A percentile compares a stretch with the other conserved stretches of the same genome.
These are phyloP conservation scores for Cadophora sp. DNA, from an alignment of 2,329 filamentous ascomycete species.

Conservation along the genomic window DNA sequence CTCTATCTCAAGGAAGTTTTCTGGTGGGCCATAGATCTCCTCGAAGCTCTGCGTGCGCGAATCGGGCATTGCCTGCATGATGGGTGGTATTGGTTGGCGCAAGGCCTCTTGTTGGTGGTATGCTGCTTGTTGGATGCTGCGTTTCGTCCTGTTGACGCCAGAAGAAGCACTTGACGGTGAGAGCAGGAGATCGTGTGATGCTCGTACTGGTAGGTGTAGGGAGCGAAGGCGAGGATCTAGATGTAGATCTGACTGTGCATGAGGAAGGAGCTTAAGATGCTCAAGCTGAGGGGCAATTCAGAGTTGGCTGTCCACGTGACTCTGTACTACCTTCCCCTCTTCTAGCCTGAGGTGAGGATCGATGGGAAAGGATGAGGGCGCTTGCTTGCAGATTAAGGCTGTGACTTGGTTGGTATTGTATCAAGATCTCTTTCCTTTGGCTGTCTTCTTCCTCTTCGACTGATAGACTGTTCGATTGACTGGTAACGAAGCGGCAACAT, in stretches of 20 bases:
- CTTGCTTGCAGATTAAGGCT: conserved; percentile 6
- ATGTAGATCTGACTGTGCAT: conserved; percentile 8
- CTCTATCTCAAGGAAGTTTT: conserved; percentile 99
- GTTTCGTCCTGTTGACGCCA: not conserved
- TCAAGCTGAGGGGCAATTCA: conserved; percentile 13
- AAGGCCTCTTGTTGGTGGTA: conserved; percentile 21
- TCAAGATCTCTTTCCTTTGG: not conserved
- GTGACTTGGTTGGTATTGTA: not conserved
- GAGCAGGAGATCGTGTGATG: conserved; percentile 9
- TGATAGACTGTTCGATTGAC: not conserved
- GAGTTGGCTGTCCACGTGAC: not conserved
- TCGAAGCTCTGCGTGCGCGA: conserved; percentile 94
- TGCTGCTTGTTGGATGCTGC: conserved; percentile 10
- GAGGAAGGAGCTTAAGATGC: conserved; percentile 10
- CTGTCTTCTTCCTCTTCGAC: not conserved
- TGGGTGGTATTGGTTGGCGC: conserved; percentile 33
- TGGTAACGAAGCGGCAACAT: conserved; percentile 1
- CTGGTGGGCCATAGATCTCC: conserved; percentile 97
- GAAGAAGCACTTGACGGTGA: not conserved
- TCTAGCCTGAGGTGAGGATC: not conserved
- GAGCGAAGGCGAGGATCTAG: not conserved
- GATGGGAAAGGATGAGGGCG: not conserved
- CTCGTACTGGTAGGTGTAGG: conserved; percentile 3
- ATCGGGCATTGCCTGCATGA: conserved; percentile 70
- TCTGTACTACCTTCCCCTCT: conserved; percentile 10